Base-by-base conservation (phyloP, 148 eudicot genomes). In the Rhododendron simsii region DNA sequence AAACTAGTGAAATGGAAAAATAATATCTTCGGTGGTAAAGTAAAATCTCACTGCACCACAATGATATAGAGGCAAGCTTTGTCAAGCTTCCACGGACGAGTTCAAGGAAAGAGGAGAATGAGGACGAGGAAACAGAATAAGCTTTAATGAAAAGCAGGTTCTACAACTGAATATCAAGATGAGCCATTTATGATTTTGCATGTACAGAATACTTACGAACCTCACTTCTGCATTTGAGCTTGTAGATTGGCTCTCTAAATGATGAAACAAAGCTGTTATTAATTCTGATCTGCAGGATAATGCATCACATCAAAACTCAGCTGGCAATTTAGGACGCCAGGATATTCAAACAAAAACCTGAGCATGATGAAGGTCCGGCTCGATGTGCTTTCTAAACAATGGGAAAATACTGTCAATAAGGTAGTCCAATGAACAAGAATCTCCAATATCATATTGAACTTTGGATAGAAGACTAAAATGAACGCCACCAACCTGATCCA, bases 341-440 rank as follows among this genome's bases (percentile, higher is more conserved):
- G 33, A 63, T 50, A 86, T 78, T 53, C 79, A 76, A 71, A 81
- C 53, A 83, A 84, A 73, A 53, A 97, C 99, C 98, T 98, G 99
- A 23, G 98, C 99, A 88, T 98, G 99, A 93, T 98, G 99, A 87
- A 98, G 98, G 83, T 98, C 99, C n/a, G 99, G 98, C 92, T 98
- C 99, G 74, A 98, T 98, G 89, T 98, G 98, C 90, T 91, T 98
- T 89, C 98, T 93, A 87, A 98, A 98, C 87, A 95, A 91, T 1
- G 99, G 99, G 87, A 98, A 98, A 84, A 98, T 98, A 91, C 98
- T 98, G 91, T 98, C 99, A 79, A 98, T 98, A 47, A 98, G 96
- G 87, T 91, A 91, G 89, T 98, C 99, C 90, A 98, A 76, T 53
- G 99, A 95, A 87, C 96, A 92, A 75, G 98, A 94, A 87, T 95